phyloP scores from a whole-genome alignment of 2,329 filamentous ascomycete genomes.

The Claviceps digitariae region DNA sequence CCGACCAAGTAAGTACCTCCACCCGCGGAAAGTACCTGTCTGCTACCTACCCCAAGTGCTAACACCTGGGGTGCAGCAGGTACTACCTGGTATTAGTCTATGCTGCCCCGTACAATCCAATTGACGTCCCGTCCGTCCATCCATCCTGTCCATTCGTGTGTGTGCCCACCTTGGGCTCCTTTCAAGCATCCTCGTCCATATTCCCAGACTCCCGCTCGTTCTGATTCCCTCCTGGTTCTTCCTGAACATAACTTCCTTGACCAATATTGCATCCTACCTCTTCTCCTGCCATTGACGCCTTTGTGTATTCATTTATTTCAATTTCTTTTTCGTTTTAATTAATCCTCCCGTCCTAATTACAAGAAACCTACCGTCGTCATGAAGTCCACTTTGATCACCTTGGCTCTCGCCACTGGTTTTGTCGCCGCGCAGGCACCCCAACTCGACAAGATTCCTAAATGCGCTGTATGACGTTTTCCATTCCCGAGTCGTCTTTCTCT shows the following conservation, averaged over 20 bases:
- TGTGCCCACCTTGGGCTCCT: no score
- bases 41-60: no score
- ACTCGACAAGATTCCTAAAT: conserved; percentile 19
- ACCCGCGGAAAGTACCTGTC: no score
- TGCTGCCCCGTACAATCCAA: no score
- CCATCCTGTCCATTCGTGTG: no score
- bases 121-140: no score
- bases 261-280: neutral
- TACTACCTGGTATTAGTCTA: no score
- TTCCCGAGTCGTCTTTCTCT: no score
- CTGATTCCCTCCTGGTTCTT: neutral
- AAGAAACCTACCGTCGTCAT: conserved; percentile 15
- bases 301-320: neutral
- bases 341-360: neutral
- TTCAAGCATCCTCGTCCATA: no score
- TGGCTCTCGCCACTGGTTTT: conserved; percentile 19
- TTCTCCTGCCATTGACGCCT: neutral
- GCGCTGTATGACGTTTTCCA: conserved; percentile 11
- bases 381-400: conserved; percentile 20
- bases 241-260: neutral
- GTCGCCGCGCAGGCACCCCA: conserved; percentile 18
- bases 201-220: neutral
- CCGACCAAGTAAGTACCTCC: no score
- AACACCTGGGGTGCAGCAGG: no score
- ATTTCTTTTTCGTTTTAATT: neutral